Evolutionary conservation across 306 rosid genomes (phyloP), one percentile per base, ranked within the genome.

Genomic region (Cucumis cinereus): DNA sequence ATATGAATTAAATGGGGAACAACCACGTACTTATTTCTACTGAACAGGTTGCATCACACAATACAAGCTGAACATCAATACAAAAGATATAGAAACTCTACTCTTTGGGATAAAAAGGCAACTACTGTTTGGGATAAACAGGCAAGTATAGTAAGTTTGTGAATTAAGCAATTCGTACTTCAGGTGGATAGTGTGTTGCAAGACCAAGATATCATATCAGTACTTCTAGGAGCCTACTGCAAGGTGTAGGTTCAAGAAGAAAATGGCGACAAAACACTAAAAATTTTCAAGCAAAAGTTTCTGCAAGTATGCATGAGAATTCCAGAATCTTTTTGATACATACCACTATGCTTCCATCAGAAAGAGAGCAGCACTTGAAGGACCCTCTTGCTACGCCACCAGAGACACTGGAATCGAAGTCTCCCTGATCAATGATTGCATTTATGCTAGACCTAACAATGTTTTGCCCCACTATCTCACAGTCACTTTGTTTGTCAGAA

Each of bases 341-440:
- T 94, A 94, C 99, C 99, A 90, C 97, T 85, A 94, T 78, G 87
- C 90, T 94, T 77, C 99, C 99, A 82, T 87, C 92, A 76, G 96
- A 83, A 71, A 94, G 93, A 79, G 93, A 85, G 86, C 83, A 87
- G 76, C 97, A 94, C 84, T 89, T 92, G 54, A 84, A 84, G 77
- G 83, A 82, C 82, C 85, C 90, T 86, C 97, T 87, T 58, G 94
- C 97, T 72, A 82, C 84, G 77, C 99, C 97, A 26, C 97, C 89
- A 84, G 91, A 83, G 78, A 86, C 78, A 52, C 81, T 81, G 41
- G 95, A 84, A 84, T 90, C 84, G 83, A 89, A 90, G 82, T 79
- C 82, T 82, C 99, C 99, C 82, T 82, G 88, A 84, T 94, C 97
- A 76, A 94, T 84, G 80, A 86, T 73, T 16, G 87, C 88, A 84